These are phyloP conservation scores for Phytophthora ramorum DNA, from an alignment of 352 stramenopile genomes.

Conservation along the genomic window DNA sequence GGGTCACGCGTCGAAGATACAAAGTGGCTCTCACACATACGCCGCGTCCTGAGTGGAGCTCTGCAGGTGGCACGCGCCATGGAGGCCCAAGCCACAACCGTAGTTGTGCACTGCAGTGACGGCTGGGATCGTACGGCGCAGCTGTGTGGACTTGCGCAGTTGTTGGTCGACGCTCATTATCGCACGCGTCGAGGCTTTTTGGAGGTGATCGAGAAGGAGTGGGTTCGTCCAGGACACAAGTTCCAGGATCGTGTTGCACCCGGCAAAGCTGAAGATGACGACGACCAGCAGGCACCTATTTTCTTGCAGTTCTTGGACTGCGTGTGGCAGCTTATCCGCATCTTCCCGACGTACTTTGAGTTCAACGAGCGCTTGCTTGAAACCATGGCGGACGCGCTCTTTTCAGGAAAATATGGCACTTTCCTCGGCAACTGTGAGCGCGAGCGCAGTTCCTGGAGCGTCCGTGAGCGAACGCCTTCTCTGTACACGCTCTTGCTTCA, in stretches of 20 bases:
- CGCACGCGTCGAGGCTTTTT: constrained; percentile 86
- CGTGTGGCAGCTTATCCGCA: constrained; percentile 82
- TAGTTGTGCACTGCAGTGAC: constrained; percentile 92
- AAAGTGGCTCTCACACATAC: constrained; percentile 82
- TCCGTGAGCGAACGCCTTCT: constrained; percentile 66
- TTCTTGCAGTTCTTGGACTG: constrained; percentile 93
- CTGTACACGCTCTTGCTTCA: constrained; percentile 71
- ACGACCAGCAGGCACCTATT: constrained; percentile 79
- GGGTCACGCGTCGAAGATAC: constrained; percentile 76
- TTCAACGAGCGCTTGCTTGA: constrained; percentile 82
- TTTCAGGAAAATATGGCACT: constrained; percentile 82
- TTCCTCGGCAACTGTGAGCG: constrained; percentile 91
- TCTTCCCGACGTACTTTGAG: constrained; percentile 89
- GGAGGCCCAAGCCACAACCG: constrained; percentile 72
- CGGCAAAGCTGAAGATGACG: constrained; percentile 73
- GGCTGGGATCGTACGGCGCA: constrained; percentile 93
- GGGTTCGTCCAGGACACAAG: constrained; percentile 87
- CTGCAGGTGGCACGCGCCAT: constrained; percentile 71
- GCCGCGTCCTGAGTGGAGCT: constrained; percentile 70
- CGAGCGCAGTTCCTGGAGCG: constrained; percentile 62
- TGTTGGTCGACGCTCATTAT: constrained; percentile 91
- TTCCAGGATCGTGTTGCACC: constrained; percentile 88
- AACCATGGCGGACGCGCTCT: constrained; percentile 71
- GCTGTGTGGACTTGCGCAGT: constrained; percentile 83
- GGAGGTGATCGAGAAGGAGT: constrained; percentile 87